Evolutionary conservation across 2,329 filamentous ascomycete species (phyloP).

Genomic region (Fusarium dlaminii): DNA sequence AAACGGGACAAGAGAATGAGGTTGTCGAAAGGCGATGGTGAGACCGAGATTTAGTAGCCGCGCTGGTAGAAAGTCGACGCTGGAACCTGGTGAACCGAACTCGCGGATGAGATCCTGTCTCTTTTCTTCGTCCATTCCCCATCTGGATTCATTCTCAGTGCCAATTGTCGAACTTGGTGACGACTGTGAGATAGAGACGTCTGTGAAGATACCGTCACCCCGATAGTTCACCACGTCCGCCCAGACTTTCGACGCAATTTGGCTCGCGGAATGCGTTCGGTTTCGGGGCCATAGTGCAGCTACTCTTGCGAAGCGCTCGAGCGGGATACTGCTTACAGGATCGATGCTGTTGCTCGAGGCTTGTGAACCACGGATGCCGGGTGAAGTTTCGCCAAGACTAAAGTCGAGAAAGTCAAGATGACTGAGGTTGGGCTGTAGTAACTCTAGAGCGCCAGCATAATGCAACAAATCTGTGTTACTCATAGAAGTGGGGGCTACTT

Average conservation of each 20-base stretch:
- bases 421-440: background rate
- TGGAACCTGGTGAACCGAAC: accelerated
- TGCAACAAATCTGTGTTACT: background rate
- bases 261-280: background rate
- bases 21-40: conserved; percentile 1
- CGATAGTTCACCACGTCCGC: background rate
- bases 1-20: background rate
- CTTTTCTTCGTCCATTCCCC: background rate
- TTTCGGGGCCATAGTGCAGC: background rate
- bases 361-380: accelerated
- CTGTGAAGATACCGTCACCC: background rate
- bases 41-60: background rate
- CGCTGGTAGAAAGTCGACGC: background rate
- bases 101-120: background rate
- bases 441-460: background rate
- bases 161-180: background rate
- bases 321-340: background rate
- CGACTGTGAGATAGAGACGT: background rate
- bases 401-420: background rate
- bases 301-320: background rate
- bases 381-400: accelerated
- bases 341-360: background rate
- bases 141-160: background rate
- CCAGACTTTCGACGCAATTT: background rate
- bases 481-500: background rate